Evolutionary conservation across 148 eudicot species (phyloP), one percentile per base, ranked within the genome.

Genomic region (Rhododendron vialii): DNA sequence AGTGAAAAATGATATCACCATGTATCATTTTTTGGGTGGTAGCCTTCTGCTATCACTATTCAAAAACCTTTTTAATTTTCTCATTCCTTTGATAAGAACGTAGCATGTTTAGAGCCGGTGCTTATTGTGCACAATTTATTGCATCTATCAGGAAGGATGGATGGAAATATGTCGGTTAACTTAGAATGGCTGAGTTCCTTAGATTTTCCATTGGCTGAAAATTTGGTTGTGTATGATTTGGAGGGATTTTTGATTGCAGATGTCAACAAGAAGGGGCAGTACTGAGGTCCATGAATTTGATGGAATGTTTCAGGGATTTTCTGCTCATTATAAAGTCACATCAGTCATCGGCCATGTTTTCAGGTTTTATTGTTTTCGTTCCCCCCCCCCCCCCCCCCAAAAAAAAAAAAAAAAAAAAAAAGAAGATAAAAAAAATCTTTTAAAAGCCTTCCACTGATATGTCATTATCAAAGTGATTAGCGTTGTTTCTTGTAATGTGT

Each of bases 301-400:
- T 73, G 99, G 94, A 74, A 85, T 55, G 55, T 95, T 96, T 91
- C 57, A 92, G 82, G 98, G 98, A 51, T 84, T 76, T 83, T 90
- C 53, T 83, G 92, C 91, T 45, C 91, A 91, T 83, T 88, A 88
- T 82, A 95, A 92, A 96, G 98, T 96, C 86, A 96, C 99, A 83
- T 92, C 99, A 47, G 99, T 96, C 61, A 96, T 96, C 84, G 99
- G 99, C n/a, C 99, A 96, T 91, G 96, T 96, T 87, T 96, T 95
- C 90, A 96, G 99, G 98, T 95, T 65, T 67, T 22, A 12, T 7
- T 63, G 26, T 7, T 6, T 41, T 41, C 43, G 43, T 5, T 5
- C 43, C 43, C 0, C 43, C 43, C 41, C 41, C 41, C 41, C 41
- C 41, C 38, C 43, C 43, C 0, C 43, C 43, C 41, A 35, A 35